Evolutionary conservation across 2,329 filamentous ascomycete genomes (phyloP).

Genomic region (Cordyceps cateniannulata): DNA sequence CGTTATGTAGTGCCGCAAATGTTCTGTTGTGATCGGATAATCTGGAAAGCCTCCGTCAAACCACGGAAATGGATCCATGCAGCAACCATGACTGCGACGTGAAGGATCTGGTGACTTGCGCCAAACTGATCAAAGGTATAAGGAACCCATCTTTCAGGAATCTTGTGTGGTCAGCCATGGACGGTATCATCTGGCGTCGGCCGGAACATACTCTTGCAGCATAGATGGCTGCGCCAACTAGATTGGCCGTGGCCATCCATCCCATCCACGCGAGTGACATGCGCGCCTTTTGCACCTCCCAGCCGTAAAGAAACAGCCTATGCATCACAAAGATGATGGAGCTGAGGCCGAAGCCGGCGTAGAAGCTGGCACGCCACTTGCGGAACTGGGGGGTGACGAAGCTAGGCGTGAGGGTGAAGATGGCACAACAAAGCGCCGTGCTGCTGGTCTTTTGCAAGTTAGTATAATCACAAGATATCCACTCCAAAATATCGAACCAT

Average conservation of each 20-base stretch:
- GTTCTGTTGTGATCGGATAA: not conserved
- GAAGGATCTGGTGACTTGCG: conserved; percentile 14
- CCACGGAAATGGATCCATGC: conserved; percentile 9
- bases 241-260: conserved; percentile 15
- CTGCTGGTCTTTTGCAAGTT: conserved; percentile 2
- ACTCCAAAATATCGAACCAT: not conserved
- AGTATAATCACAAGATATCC: not conserved
- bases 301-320: conserved; percentile 13
- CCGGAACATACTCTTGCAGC: conserved; percentile 11
- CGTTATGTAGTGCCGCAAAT: not conserved
- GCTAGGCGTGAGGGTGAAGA: conserved; percentile 14
- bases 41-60: not conserved
- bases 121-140: conserved; percentile 13
- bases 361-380: conserved; percentile 14
- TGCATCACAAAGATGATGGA: conserved; percentile 16
- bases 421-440: conserved; percentile 12
- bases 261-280: conserved; percentile 15
- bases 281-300: conserved; percentile 14
- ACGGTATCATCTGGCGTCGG: not conserved
- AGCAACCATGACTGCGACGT: conserved; percentile 11
- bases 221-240: conserved; percentile 13
- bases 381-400: conserved; percentile 14
- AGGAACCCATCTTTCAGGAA: conserved; percentile 13
- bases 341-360: conserved; percentile 16
- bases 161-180: not conserved